phyloP scores from a whole-genome alignment of 768 basidiomycete species.

The Pisolithus microcarpus region DNA sequence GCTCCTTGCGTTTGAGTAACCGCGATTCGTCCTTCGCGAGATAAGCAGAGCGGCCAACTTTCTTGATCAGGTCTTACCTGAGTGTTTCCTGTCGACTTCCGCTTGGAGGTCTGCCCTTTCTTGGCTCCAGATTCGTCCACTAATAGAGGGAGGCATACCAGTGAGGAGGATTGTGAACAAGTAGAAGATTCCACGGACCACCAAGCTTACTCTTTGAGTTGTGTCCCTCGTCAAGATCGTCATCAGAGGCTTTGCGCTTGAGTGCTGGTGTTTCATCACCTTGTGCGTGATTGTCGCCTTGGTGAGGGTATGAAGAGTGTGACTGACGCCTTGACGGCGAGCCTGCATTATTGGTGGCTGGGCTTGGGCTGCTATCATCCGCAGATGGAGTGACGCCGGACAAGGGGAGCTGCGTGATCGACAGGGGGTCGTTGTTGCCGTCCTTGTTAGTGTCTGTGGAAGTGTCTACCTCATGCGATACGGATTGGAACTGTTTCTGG shows the following conservation, averaged over 20 bases:
- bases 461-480: slow-evolving; percentile 8
- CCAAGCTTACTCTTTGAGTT: slow-evolving; percentile 62
- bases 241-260: slow-evolving; percentile 74
- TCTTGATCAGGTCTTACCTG: slow-evolving; percentile 22
- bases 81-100: slow-evolving; percentile 35
- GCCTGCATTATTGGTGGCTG: slow-evolving; percentile 43
- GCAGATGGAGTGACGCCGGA: slow-evolving; percentile 55
- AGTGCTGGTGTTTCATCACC: slow-evolving; percentile 42
- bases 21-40: slow-evolving; percentile 53
- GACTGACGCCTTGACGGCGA: slow-evolving; percentile 15
- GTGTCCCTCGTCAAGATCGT: slow-evolving; percentile 57
- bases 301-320: slow-evolving; percentile 13
- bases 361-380: slow-evolving; percentile 76
- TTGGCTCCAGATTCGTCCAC: slow-evolving; percentile 22
- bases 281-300: slow-evolving; percentile 14
- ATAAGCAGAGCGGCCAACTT: background rate
- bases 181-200: slow-evolving; percentile 30
- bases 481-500: slow-evolving; percentile 58
- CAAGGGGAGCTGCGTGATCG: slow-evolving; percentile 40
- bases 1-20: slow-evolving; percentile 86
- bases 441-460: slow-evolving; percentile 21
- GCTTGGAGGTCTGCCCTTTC: slow-evolving; percentile 23
- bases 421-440: slow-evolving; percentile 54
- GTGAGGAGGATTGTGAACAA: slow-evolving; percentile 1
- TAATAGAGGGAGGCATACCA: slow-evolving; percentile 3